Percentiles rank a stretch among this genome's conserved stretches.
These are phyloP conservation scores for Venturia aucupariae DNA, from an alignment of 2,329 filamentous ascomycete genomes.

Conservation along the genomic window DNA sequence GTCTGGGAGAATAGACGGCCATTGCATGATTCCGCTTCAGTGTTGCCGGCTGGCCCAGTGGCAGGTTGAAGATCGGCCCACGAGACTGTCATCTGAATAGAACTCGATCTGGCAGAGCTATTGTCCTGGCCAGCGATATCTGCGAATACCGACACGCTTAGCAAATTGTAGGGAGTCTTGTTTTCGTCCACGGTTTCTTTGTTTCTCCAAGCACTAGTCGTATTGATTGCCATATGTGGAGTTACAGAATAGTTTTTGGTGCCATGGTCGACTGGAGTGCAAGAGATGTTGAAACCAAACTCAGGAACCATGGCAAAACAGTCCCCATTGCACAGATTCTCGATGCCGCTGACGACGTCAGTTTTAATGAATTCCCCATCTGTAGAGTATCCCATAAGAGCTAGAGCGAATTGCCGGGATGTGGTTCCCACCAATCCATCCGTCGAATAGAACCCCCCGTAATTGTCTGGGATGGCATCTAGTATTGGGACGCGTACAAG, in stretches of 20 bases:
- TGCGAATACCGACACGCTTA: background rate
- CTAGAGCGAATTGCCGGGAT: background rate
- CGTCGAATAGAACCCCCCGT: background rate
- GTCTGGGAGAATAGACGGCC: slow-evolving; percentile 16
- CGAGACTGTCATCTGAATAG: background rate
- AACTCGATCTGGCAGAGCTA: background rate
- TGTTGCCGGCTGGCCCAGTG: background rate
- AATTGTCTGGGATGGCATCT: background rate
- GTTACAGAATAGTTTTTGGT: background rate
- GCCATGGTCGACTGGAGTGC: background rate
- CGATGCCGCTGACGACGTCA: background rate
- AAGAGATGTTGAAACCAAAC: background rate
- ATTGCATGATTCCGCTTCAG: slow-evolving; percentile 2
- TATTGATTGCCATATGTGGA: background rate
- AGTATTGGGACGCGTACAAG: background rate
- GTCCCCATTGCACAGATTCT: background rate
- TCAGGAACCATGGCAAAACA: background rate
- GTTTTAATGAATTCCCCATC: background rate
- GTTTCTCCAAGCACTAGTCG: background rate
- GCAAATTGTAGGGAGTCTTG: background rate
- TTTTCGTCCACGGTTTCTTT: background rate
- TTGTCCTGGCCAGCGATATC: background rate
- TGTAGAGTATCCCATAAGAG: background rate
- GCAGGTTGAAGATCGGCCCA: background rate
- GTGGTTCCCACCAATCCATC: background rate